Base-by-base conservation (phyloP, 306 rosid genomes). In the Lagenaria siceraria region DNA sequence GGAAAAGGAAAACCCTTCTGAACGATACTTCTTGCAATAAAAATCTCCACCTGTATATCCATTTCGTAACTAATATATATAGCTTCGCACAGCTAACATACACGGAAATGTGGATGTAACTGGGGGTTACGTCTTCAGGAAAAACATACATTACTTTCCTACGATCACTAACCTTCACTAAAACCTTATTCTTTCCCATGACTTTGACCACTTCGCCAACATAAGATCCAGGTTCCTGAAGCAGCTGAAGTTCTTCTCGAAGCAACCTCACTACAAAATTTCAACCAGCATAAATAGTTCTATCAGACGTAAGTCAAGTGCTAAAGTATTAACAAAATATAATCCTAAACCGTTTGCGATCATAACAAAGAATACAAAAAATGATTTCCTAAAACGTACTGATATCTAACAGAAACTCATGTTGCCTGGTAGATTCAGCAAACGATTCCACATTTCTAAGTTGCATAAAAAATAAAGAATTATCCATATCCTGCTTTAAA, bases 161-260 rank as follows among this genome's bases (percentile, higher is more conserved):
- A 75, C 6, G 4, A 38, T 40, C 58, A 76, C 81, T 82, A 21
- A 90, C 98, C 97, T 94, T 94, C 75, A 94, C 98, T 79, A 94
- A 83, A 73, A 94, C 98, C 85, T 94, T 94, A 81, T 90, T 94
- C 82, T 94, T 94, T 31, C 98, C 98, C 98, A 94, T 94, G 53
- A 90, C 98, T 83, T 94, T 94, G 55, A 94, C 97, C 74, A 94
- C 98, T 85, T 94, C 98, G 35, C 98, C 98, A 1, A 94, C 98
- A 79, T 94, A 94, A 0, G 98, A 94, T 53, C 98, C 98, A 8
- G 98, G 97, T 79, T 94, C 98, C 85, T 94, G 98, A 75, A 94
- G 97, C 84, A 92, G 93, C 87, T 94, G 98, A 36, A 94, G 85
- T 72, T 94, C 98, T 87, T 94, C 98, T 17, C 96, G 88, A 8